Base-by-base conservation (phyloP, 306 rosid genomes). In the Sesbania bispinosa region DNA sequence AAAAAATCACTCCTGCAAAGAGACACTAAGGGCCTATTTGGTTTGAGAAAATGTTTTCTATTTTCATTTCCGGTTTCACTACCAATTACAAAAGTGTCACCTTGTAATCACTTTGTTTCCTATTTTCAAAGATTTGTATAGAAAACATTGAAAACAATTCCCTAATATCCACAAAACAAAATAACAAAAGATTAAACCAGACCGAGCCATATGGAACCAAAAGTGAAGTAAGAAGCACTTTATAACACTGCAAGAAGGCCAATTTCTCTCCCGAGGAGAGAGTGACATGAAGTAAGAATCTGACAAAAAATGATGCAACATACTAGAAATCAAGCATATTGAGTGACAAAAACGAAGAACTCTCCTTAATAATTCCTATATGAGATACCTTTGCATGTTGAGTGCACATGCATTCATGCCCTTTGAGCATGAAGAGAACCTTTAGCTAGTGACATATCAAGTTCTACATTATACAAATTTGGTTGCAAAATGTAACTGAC, bases 401-500 rank as follows among this genome's bases (percentile, higher is more conserved):
- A 63, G 43, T 48, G 62, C 42, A 26, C 19, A 10, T 52, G 72
- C 57, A 16, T 39, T 21, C 24, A 42, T 41, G 41, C 62, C 59
- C 27, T 55, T 23, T 15, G 23, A 16, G 41, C 71, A 38, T 32
- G 4, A 47, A 47, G n/a, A 60, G 41, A 35, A 36, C 21, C 64
- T 38, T 62, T n/a, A 63, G 46, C n/a, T n/a, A n/a, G n/a, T 26
- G 19, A 5, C 47, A 62, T 15, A 62, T 63, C 47, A 50, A 26
- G 41, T 67, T 30, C 24, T 41, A 16, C 10, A 9, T 33, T 3
- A 7, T 23, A 42, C 16, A 77, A 46, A 26, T 69, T n/a, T n/a
- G n/a, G n/a, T n/a, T n/a, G n/a, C n/a, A 47, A 41, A 71, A 73
- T 9, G 23, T 36, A 23, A 71, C 52, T 16, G 51, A 70, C 13